These are phyloP conservation scores for Aspergillus leporis DNA, from an alignment of 495 filamentous ascomycete species.

Conservation along the genomic window DNA sequence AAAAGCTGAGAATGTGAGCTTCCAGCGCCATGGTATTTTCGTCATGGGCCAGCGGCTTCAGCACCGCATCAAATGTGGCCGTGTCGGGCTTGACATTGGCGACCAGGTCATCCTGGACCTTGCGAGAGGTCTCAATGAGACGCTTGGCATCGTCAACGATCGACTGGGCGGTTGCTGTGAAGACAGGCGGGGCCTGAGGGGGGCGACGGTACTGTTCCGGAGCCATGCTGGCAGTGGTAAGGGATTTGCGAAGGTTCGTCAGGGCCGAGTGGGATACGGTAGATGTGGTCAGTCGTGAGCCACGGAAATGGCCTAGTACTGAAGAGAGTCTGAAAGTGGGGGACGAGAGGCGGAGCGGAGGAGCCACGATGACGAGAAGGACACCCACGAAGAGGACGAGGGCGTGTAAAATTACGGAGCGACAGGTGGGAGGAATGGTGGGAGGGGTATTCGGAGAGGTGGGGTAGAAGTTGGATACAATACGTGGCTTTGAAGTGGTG, in stretches of 20 bases:
- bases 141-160: slow-evolving; percentile 75
- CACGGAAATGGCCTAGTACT: slow-evolving; percentile 61
- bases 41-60: slow-evolving; percentile 65
- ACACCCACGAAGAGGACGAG: slow-evolving; percentile 63
- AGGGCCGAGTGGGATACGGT: slow-evolving; percentile 16
- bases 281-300: slow-evolving; percentile 30
- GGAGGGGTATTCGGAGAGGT: slow-evolving; percentile 1
- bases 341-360: slow-evolving; percentile 58
- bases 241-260: slow-evolving; percentile 38
- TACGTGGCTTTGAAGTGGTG: slow-evolving; percentile 7
- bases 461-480: slow-evolving; percentile 3
- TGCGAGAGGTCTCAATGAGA: slow-evolving; percentile 67
- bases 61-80: slow-evolving; percentile 65
- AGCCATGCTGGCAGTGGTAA: slow-evolving; percentile 68
- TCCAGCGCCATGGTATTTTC: slow-evolving; percentile 64
- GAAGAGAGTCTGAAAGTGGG: slow-evolving; percentile 46
- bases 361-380: slow-evolving; percentile 72
- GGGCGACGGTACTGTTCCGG: slow-evolving; percentile 63
- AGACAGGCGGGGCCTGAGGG: slow-evolving; percentile 81
- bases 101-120: slow-evolving; percentile 73
- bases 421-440: slow-evolving; percentile 24
- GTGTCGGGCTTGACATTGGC: slow-evolving; percentile 61
- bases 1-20: slow-evolving; percentile 68
- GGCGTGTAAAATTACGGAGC: slow-evolving; percentile 50
- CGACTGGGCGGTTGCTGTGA: slow-evolving; percentile 77